These are phyloP conservation scores for Conticribra weissflogii DNA, from an alignment of 108 stramenopile species.

Conservation along the genomic window DNA sequence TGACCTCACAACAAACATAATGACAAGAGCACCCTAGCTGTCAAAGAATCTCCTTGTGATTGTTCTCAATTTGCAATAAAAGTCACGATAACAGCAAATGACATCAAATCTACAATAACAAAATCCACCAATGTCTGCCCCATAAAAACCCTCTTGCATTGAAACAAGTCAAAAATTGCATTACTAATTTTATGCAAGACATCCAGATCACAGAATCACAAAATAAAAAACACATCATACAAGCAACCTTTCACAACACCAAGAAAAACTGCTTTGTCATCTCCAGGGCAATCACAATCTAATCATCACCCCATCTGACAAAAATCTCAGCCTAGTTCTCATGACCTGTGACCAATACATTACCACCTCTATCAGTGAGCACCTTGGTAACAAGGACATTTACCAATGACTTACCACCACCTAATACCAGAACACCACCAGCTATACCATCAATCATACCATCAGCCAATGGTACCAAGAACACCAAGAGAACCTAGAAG, in stretches of 20 bases:
- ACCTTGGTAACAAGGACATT: constrained; percentile 1
- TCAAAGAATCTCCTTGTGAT: too few species aligned
- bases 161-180: too few species aligned
- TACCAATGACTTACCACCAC: constrained; percentile 9
- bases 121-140: too few species aligned
- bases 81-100: too few species aligned
- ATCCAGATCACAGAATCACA: too few species aligned
- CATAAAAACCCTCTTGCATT: too few species aligned
- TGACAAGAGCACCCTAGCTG: too few species aligned
- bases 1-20: too few species aligned
- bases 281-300: neutral
- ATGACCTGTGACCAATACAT: constrained; percentile 8
- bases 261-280: neutral
- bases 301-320: neutral
- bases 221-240: too few species aligned
- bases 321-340: neutral
- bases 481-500: neutral
- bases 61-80: too few species aligned
- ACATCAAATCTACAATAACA: too few species aligned
- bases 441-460: neutral
- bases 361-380: constrained; percentile 10
- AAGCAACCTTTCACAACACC: neutral
- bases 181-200: too few species aligned
- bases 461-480: neutral
- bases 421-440: neutral